Evolutionary conservation across 192 early-diverging fungal genomes (phyloP).

Genomic region (Geranomyces michiganensis): DNA sequence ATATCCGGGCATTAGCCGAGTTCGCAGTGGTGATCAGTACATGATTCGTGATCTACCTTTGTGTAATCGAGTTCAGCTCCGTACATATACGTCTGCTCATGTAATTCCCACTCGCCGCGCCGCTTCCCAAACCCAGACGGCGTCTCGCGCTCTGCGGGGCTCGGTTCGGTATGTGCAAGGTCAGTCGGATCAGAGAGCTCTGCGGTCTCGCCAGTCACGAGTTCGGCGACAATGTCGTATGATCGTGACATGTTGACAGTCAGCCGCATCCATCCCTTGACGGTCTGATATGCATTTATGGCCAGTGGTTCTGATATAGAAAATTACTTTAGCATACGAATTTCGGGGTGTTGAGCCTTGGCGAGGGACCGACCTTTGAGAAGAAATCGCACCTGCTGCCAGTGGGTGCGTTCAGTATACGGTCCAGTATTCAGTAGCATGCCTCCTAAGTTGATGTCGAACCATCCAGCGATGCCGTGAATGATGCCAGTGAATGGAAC

Average conservation of each 20-base stretch:
- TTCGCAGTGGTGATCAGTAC: too few species aligned
- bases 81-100: slow-evolving; percentile 75
- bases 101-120: slow-evolving; percentile 81
- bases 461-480: slow-evolving; percentile 97
- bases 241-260: slow-evolving; percentile 88
- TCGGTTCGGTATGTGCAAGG: neutral
- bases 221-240: slow-evolving; percentile 81
- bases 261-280: slow-evolving; percentile 86
- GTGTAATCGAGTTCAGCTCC: slow-evolving; percentile 27
- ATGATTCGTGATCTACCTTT: too few species aligned
- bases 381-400: slow-evolving; percentile 96
- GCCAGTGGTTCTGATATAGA: slow-evolving; percentile 77
- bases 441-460: slow-evolving; percentile 82
- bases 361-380: slow-evolving; percentile 56
- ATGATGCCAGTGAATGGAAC: slow-evolving; percentile 85
- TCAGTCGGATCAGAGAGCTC: slow-evolving; percentile 54
- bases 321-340: neutral
- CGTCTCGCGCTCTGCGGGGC: slow-evolving; percentile 41
- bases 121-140: slow-evolving; percentile 43
- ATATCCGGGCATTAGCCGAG: neutral
- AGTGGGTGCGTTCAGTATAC: slow-evolving; percentile 87
- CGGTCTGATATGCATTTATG: slow-evolving; percentile 84
- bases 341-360: too few species aligned
- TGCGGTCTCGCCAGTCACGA: slow-evolving; percentile 58
- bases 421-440: slow-evolving; percentile 88